Evolutionary conservation across 306 rosid genomes (phyloP), one percentile per base, ranked within the genome.

Genomic region (Senna siamea): DNA sequence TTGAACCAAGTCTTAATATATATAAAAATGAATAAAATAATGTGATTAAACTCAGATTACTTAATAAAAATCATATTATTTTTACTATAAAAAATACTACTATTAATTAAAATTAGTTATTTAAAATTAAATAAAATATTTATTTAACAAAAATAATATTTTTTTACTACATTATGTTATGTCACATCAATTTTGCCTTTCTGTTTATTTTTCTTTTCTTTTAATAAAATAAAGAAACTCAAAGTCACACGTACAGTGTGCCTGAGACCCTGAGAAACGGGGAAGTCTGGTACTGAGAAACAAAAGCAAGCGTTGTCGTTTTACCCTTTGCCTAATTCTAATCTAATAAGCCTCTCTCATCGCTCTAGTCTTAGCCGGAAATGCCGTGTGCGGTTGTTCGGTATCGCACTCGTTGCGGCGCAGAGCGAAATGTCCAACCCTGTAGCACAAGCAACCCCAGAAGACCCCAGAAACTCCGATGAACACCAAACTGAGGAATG

Each of bases 401-500:
- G 47, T 0, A 12, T 47, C 32, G 7, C 67, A 0, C 4, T 64
- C 22, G 10, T 51, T 18, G 76, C 72, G 66, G 66, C 51, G 19
- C 9, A 20, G 50, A 13, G 19, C 46, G 73, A 50, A 72, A 93
- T 93, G 97, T 86, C 85, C 52, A 81, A 56, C 79, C 11, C 82
- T 9, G 83, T 32, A 0, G 88, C 78, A 3, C 43, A 59, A 6
- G 62, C 64, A 84, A 66, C 69, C 74, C 83, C 79, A 46, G 82
- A 66, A 66, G 71, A 69, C 4, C 69, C 37, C 54, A 69, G 60
- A 2, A 46, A 46, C 64, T 44, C 83, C 9, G 90, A 88, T 14
- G 79, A 73, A 15, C 73, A 69, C 32, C 70, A 69, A 46, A 76
- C 43, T 26, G 90, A 89, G 43, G 99, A 92, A 81, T 92, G 97